phyloP scores from a whole-genome alignment of 148 eudicot genomes.

The Pharnaceum exiguum region DNA sequence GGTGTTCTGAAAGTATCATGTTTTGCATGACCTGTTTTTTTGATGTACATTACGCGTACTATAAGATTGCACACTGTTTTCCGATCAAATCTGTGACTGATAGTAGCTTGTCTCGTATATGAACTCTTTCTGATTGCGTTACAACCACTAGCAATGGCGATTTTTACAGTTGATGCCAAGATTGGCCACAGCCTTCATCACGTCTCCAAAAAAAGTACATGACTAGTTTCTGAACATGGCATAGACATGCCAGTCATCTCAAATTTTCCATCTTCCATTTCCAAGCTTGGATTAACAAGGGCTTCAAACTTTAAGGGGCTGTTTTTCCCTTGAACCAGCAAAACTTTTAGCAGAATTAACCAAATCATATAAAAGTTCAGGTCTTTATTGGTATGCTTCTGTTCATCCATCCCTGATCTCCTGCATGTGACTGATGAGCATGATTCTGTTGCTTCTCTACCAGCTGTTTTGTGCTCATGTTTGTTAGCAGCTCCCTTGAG shows the following conservation, averaged over 20 bases:
- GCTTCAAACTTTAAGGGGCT: constrained; percentile 61
- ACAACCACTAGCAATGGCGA: no score
- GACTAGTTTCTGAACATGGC: constrained; percentile 24
- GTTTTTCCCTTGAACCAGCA: constrained; percentile 51
- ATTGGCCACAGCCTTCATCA: neutral
- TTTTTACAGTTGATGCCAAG: no score
- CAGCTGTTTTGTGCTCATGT: constrained; percentile 2
- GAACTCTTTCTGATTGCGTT: no score
- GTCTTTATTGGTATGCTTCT: neutral
- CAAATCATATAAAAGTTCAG: constrained; percentile 55
- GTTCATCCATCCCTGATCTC: constrained; percentile 8
- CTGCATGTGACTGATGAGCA: constrained; percentile 2
- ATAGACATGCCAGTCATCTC: constrained; percentile 49
- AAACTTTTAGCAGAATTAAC: constrained; percentile 51
- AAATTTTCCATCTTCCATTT: constrained; percentile 62
- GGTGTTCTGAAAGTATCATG: no score
- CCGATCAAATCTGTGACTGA: no score
- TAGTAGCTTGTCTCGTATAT: no score
- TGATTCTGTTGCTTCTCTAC: neutral
- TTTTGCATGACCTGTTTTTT: no score
- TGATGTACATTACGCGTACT: no score
- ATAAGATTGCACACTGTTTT: no score
- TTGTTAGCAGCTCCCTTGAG: neutral
- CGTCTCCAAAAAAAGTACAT: constrained; percentile 1
- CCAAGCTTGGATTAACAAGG: constrained; percentile 36